These are phyloP conservation scores for Murraya koenigii DNA, from an alignment of 345 rosid genomes.

Conservation along the genomic window DNA sequence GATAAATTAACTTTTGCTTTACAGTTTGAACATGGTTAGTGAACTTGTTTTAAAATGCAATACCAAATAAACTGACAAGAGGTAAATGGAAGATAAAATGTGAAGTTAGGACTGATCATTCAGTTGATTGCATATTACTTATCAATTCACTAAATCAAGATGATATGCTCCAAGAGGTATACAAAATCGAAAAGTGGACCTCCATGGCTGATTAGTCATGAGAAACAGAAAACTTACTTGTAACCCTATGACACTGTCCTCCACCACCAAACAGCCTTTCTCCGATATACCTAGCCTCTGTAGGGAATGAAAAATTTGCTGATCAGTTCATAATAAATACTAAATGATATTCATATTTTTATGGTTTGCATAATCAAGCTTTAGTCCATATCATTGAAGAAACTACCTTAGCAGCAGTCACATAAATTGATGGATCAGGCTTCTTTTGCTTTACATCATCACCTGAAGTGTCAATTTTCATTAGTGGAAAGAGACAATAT, in stretches of 20 bases:
- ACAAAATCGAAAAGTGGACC: neutral
- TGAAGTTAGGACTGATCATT: neutral
- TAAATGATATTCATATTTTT: neutral
- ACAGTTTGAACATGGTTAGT: neutral
- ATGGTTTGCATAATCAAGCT: neutral
- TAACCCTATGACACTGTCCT: constrained; percentile 92
- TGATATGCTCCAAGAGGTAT: neutral
- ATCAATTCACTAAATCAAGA: neutral
- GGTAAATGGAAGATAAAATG: neutral
- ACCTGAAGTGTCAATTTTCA: constrained; percentile 34
- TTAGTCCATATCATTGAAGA: neutral
- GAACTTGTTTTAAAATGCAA: neutral
- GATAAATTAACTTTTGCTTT: constrained; percentile 9
- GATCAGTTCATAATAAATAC: neutral
- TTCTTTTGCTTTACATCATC: constrained; percentile 98
- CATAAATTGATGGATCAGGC: constrained; percentile 85
- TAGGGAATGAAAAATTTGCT: constrained; percentile 11
- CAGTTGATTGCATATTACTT: neutral
- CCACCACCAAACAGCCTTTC: constrained; percentile 83
- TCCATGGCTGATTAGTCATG: neutral
- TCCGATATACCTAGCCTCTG: constrained; percentile 75
- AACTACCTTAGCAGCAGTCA: constrained; percentile 71
- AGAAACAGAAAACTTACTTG: constrained; percentile 41
- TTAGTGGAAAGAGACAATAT: neutral
- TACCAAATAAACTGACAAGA: neutral